These are phyloP conservation scores for Pseudogymnoascus sp. DNA, from an alignment of 2,329 filamentous ascomycete genomes.

Conservation along the genomic window DNA sequence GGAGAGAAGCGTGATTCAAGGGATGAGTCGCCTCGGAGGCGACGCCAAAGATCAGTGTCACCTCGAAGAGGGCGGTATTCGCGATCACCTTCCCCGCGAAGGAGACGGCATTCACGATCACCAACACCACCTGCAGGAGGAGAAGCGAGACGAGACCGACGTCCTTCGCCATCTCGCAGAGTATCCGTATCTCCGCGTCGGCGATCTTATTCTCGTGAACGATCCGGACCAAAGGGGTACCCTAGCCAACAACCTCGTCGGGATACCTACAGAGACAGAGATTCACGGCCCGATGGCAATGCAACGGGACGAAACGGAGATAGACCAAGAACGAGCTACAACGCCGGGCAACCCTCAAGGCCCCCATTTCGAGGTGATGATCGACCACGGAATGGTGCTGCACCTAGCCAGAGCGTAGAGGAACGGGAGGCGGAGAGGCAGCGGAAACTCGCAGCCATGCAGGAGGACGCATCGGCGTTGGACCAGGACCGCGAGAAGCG, in stretches of 20 bases:
- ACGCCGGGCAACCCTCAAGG: neutral
- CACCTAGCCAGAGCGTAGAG: slow-evolving; percentile 15
- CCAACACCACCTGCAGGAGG: slow-evolving; percentile 21
- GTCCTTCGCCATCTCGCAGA: slow-evolving; percentile 31
- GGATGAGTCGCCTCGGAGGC: slow-evolving; percentile 22
- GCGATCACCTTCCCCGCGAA: slow-evolving; percentile 30
- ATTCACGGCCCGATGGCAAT: slow-evolving; percentile 35
- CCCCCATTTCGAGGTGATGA: slow-evolving; percentile 15
- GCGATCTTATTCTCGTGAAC: slow-evolving; percentile 8
- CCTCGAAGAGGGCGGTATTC: slow-evolving; percentile 27
- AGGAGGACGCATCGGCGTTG: slow-evolving; percentile 61
- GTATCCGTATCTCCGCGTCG: slow-evolving; percentile 25
- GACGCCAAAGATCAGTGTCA: slow-evolving; percentile 31
- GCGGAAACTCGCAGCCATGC: slow-evolving; percentile 66
- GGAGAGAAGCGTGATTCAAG: slow-evolving; percentile 17
- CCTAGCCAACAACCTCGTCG: slow-evolving; percentile 5
- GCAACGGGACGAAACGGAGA: slow-evolving; percentile 32
- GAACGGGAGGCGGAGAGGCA: slow-evolving; percentile 52
- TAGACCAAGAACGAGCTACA: neutral
- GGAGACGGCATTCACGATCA: slow-evolving; percentile 32
- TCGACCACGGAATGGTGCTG: slow-evolving; percentile 17
- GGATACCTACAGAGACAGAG: slow-evolving; percentile 31
- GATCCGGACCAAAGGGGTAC: neutral
- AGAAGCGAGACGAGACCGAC: slow-evolving; percentile 20
- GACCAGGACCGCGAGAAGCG: slow-evolving; percentile 65